Percentiles rank a stretch among this genome's conserved stretches.
Evolutionary conservation across 2,329 filamentous ascomycete species (phyloP).

Genomic region (Xenoacremonium recifei): DNA sequence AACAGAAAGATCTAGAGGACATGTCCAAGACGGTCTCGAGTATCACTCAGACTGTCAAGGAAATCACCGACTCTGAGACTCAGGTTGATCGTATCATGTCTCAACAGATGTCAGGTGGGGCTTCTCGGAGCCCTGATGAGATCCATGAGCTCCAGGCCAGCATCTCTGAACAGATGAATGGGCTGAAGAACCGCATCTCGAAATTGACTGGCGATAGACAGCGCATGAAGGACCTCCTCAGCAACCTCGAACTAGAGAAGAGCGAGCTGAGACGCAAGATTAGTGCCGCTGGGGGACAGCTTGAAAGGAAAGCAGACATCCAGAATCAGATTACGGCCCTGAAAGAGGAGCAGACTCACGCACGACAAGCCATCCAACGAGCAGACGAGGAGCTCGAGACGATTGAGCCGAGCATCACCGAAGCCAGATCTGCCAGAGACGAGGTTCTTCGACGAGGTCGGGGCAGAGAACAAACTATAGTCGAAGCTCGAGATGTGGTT

Average conservation of each 20-base stretch:
- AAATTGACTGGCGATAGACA: constrained; percentile 71
- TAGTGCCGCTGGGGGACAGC: constrained; percentile 65
- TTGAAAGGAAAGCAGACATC: constrained; percentile 78
- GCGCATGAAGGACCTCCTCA: constrained; percentile 65
- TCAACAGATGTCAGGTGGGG: constrained; percentile 68
- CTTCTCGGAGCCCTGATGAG: constrained; percentile 72
- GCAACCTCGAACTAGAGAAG: constrained; percentile 70
- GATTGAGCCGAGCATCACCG: constrained; percentile 73
- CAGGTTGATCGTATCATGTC: constrained; percentile 75
- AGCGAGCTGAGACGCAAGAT: constrained; percentile 75
- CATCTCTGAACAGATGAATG: constrained; percentile 65
- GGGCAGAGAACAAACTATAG: constrained; percentile 68
- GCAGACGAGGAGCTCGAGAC: constrained; percentile 71
- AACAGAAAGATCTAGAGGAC: constrained; percentile 71
- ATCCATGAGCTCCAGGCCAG: constrained; percentile 74
- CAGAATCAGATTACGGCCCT: constrained; percentile 70
- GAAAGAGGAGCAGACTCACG: constrained; percentile 64
- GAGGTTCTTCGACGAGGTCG: constrained; percentile 72
- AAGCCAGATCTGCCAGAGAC: constrained; percentile 73
- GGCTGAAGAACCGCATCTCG: constrained; percentile 60
- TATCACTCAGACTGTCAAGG: constrained; percentile 70
- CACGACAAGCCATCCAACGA: constrained; percentile 66
- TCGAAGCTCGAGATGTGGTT: constrained; percentile 68
- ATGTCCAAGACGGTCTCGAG: constrained; percentile 73
- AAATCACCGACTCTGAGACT: constrained; percentile 67